Base-by-base conservation (phyloP, 805 yeast species). In the Saccharomycopsis fibuligera region DNA sequence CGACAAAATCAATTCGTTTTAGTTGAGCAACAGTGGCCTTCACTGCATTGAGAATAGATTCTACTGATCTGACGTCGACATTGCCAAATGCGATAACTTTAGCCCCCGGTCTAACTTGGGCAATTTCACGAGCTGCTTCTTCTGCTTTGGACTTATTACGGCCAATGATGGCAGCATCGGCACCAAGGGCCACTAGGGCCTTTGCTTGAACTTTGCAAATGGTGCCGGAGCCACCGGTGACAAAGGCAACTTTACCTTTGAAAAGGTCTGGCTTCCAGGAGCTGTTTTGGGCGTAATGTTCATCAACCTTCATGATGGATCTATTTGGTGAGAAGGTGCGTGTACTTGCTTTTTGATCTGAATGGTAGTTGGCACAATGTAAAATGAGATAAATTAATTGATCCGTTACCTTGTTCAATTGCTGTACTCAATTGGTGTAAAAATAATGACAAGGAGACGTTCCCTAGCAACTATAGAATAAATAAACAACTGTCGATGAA, bases 191-290 rank as follows among this genome's bases (percentile, higher is more conserved):
- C 2, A 88, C 83, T 66, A 91, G 55, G 0, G 96, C 96, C 62
- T 86, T 95, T 0, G 85, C 78, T 64, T 90, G 97, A 4, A 85
- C 91, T 42, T 93, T 71, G 64, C 97, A 90, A 48, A 91, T 90
- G n/a, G 96, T 80, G 10, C 97, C 97, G 2, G 97, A 93, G 12
- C 97, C 97, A 4, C 98, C 98, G 1, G 98, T 91, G 45, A 88
- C 86, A 56, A 90, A 85, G 4, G 80, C 93, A 2, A 87, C 96
- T 63, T 89, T 89, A 12, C 85, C 95, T 50, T 79, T 73, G 69
- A 89, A 89, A 35, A 88, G 58, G 55, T 76, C 84, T 1, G 81
- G 78, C 55, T 81, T 81, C 68, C 70, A 68, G 24, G 22, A 16
- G 33, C 41, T 35, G 9, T 42, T 45, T 12, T 38, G 16, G 4